These are phyloP conservation scores for Albophoma yamanashiensis DNA, from an alignment of 2,329 filamentous ascomycete genomes.

Conservation along the genomic window DNA sequence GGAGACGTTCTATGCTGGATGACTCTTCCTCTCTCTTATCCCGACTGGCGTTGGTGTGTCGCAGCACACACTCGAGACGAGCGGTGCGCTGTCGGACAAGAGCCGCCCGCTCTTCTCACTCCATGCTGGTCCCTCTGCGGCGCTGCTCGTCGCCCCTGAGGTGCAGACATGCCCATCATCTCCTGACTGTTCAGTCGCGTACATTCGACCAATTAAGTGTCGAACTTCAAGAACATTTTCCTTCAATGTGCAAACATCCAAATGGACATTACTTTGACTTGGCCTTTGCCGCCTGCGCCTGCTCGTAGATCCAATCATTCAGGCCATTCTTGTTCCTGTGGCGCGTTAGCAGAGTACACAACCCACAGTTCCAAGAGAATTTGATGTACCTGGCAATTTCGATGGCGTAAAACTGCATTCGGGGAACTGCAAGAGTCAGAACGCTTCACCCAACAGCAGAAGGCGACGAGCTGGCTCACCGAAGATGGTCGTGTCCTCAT, in stretches of 20 bases:
- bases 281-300: constrained; percentile 52
- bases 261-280: constrained; percentile 5
- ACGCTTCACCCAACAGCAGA: not conserved
- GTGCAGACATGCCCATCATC: not conserved
- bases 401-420: constrained; percentile 46
- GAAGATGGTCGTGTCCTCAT: constrained; percentile 83
- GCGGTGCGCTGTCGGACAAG: not conserved
- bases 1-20: not conserved
- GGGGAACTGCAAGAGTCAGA: constrained; percentile 29
- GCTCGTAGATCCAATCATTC: constrained; percentile 96
- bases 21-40: no score
- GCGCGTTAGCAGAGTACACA: constrained; percentile 17
- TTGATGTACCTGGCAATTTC: constrained; percentile 32
- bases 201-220: no score
- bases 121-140: not conserved
- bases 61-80: not conserved
- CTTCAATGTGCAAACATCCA: not conserved
- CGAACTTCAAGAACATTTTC: not conserved
- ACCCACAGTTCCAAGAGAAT: not conserved
- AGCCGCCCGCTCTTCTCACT: not conserved
- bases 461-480: constrained; percentile 37
- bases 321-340: constrained; percentile 75
- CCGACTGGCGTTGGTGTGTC: not conserved
- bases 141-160: not conserved
- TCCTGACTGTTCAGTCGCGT: not conserved